Evolutionary conservation across 495 filamentous ascomycete genomes (phyloP).

Genomic region (Tuber melanosporum): DNA sequence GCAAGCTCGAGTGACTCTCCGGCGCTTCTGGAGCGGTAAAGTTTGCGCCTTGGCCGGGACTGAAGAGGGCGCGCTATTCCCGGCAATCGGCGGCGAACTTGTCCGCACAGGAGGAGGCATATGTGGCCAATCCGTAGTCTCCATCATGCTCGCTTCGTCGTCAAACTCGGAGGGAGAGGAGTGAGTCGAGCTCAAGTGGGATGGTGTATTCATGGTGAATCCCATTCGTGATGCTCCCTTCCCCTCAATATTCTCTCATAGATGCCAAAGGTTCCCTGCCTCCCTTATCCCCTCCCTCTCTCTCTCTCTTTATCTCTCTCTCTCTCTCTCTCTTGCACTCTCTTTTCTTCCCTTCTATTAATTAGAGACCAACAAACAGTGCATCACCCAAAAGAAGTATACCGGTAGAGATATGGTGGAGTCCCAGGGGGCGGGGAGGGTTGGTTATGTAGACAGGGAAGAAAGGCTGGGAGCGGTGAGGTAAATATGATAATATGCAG

Average conservation of each 20-base stretch:
- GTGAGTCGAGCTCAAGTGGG: conserved; percentile 39
- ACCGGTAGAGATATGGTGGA: background rate
- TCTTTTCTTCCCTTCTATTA: background rate
- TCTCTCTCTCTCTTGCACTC: background rate
- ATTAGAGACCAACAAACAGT: background rate
- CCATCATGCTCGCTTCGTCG: conserved; percentile 40
- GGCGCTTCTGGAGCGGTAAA: conserved; percentile 72
- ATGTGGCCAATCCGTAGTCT: conserved; percentile 36
- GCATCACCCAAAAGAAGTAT: background rate
- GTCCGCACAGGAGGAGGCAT: conserved; percentile 35
- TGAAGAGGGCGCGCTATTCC: conserved; percentile 36
- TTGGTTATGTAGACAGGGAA: background rate
- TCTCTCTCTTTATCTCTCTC: conserved; percentile 2
- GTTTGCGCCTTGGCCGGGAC: conserved; percentile 42
- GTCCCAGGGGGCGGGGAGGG: background rate
- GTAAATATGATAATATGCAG: conserved; percentile 4
- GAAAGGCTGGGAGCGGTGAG: background rate
- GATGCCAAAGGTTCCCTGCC: background rate
- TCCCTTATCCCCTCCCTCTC: conserved; percentile 14
- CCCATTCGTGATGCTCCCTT: background rate
- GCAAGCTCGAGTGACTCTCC: conserved; percentile 84
- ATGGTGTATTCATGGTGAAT: conserved; percentile 22
- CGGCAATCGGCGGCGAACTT: conserved; percentile 31
- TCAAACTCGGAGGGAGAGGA: conserved; percentile 39
- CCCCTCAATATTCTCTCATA: background rate